Conservation (phyloP, 345 rosid genomes). For the Eutrema heterophyllum region DNA sequence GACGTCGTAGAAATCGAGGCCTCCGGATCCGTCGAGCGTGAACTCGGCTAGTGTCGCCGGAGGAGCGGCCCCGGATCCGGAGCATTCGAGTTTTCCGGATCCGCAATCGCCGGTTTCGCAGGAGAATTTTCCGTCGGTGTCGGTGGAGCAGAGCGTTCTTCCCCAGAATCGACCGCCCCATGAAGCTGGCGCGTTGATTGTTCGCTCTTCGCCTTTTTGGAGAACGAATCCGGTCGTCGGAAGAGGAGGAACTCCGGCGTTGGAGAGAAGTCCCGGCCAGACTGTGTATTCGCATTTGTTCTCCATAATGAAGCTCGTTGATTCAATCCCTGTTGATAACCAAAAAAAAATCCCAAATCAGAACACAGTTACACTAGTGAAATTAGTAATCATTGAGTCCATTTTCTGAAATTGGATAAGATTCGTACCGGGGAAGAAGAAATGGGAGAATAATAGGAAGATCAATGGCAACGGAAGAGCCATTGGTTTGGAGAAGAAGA, state of each 20-base stretch:
- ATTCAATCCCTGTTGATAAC: constrained; percentile 30
- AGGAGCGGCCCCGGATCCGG: constrained; percentile 69
- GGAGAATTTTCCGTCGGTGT: constrained; percentile 52
- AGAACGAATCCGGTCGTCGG: constrained; percentile 81
- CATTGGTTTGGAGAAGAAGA: constrained; percentile 30
- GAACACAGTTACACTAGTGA: not conserved
- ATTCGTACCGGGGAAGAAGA: constrained; percentile 34
- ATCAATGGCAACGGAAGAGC: constrained; percentile 31
- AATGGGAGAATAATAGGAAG: constrained; percentile 19
- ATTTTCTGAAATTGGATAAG: not conserved
- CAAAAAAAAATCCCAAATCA: not conserved
- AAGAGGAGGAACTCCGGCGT: constrained; percentile 63
- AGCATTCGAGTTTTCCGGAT: constrained; percentile 64
- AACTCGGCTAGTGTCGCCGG: constrained; percentile 89
- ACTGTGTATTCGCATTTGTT: constrained; percentile 76
- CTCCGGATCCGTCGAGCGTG: constrained; percentile 69
- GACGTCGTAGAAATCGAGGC: constrained; percentile 73
- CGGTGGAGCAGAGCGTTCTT: constrained; percentile 66
- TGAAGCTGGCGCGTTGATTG: constrained; percentile 58
- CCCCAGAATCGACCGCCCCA: constrained; percentile 99
- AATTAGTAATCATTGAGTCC: not conserved
- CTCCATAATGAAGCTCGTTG: constrained; percentile 57
- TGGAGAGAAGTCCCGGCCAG: constrained; percentile 87
- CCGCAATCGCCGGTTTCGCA: constrained; percentile 91
- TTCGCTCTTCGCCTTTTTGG: constrained; percentile 50